These are phyloP conservation scores for Starmerella apicola DNA, from an alignment of 805 yeast species.

Conservation along the genomic window DNA sequence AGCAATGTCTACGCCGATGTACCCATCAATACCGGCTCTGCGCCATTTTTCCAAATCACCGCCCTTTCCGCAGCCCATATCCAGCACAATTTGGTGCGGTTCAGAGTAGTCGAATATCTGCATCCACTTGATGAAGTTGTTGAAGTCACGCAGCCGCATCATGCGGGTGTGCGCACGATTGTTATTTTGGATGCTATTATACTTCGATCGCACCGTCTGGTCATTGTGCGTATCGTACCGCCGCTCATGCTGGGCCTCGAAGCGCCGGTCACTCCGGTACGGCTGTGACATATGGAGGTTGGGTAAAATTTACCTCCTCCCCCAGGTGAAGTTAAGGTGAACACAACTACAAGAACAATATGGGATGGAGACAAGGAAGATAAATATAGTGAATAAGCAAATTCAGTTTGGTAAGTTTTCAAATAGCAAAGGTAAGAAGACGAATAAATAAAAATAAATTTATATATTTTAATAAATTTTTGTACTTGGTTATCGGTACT, in stretches of 20 bases:
- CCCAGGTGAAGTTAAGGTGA: too few relatives aligned
- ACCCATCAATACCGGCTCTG: conserved; percentile 56
- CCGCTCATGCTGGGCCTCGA: too few relatives aligned
- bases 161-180: conserved; percentile 72
- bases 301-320: too few relatives aligned
- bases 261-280: background rate
- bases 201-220: conserved; percentile 60
- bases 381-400: too few relatives aligned
- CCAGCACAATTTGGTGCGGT: conserved; percentile 51
- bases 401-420: too few relatives aligned
- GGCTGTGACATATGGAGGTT: too few relatives aligned
- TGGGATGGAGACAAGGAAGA: too few relatives aligned
- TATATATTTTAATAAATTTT: too few relatives aligned
- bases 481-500: too few relatives aligned
- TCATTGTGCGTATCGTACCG: conserved; percentile 16
- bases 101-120: conserved; percentile 58
- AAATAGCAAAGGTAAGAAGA: too few relatives aligned
- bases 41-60: conserved; percentile 92
- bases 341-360: too few relatives aligned
- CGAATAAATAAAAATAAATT: too few relatives aligned
- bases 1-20: conserved; percentile 84
- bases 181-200: conserved; percentile 68
- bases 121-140: conserved; percentile 82
- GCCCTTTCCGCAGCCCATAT: conserved; percentile 95
- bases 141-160: conserved; percentile 73